A percentile compares a stretch with the other conserved stretches of the same genome.
These are phyloP conservation scores for Teunomyces atbi DNA, from an alignment of 805 yeast species.

Conservation along the genomic window DNA sequence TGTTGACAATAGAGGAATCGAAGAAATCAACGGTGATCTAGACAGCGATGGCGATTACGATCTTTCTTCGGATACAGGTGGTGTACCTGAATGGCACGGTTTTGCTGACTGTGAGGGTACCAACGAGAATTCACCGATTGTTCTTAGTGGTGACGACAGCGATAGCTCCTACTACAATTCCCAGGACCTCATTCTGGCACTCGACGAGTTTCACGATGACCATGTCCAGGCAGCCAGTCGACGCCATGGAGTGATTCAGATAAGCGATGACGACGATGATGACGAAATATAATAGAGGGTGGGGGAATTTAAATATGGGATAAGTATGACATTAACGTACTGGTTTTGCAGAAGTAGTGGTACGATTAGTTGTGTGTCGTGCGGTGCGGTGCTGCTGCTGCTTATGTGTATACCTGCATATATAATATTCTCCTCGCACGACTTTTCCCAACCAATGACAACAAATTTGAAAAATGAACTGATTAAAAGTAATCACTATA, in stretches of 20 bases:
- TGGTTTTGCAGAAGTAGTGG: neutral
- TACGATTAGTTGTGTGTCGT: neutral
- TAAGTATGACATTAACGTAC: too few relatives aligned
- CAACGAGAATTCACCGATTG: conserved; percentile 11
- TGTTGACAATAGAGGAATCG: conserved; percentile 24
- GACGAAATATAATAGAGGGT: neutral
- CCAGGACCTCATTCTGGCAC: conserved; percentile 22
- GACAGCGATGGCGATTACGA: conserved; percentile 13
- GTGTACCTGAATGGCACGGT: conserved; percentile 18
- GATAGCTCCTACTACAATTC: conserved; percentile 11
- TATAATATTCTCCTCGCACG: neutral
- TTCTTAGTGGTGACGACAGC: conserved; percentile 12
- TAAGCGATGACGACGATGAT: conserved; percentile 19
- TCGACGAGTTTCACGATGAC: conserved; percentile 23
- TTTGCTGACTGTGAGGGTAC: conserved; percentile 13
- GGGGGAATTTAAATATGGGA: too few relatives aligned
- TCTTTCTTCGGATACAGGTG: conserved; percentile 12
- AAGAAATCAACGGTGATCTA: conserved; percentile 21
- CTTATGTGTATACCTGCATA: neutral
- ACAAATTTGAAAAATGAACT: conserved; percentile 14
- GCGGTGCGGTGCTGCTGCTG: neutral
- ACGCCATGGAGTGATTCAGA: conserved; percentile 15
- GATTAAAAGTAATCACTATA: conserved; percentile 8
- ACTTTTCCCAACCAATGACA: conserved; percentile 5
- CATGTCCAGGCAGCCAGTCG: conserved; percentile 12